phyloP scores from a whole-genome alignment of 495 filamentous ascomycete species.

The Neurospora sp. region DNA sequence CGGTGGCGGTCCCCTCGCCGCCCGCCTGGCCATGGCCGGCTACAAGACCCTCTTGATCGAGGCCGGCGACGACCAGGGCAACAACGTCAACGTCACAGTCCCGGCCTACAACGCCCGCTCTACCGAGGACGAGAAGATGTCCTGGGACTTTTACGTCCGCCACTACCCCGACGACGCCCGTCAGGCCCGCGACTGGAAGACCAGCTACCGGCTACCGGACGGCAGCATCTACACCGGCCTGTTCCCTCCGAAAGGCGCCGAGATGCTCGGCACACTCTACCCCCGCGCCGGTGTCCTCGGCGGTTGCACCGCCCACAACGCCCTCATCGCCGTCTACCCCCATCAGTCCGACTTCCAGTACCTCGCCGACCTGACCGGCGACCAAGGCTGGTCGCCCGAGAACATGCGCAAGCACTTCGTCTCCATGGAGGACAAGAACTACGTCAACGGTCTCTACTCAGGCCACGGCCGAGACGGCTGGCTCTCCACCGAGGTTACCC shows the following conservation, averaged over 20 bases:
- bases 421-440: conserved; percentile 44
- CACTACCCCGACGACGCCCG: conserved; percentile 30
- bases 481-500: conserved; percentile 39
- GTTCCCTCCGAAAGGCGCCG: conserved; percentile 30
- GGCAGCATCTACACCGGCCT: conserved; percentile 27
- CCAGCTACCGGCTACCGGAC: conserved; percentile 26
- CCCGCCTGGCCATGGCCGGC: conserved; percentile 49
- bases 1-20: conserved; percentile 46
- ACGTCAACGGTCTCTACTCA: conserved; percentile 27
- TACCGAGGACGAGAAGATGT: conserved; percentile 22
- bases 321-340: conserved; percentile 32
- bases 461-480: conserved; percentile 54
- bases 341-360: conserved; percentile 32
- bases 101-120: conserved; percentile 12
- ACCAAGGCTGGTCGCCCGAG: conserved; percentile 32
- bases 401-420: conserved; percentile 43
- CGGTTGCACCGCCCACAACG: conserved; percentile 42
- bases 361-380: conserved; percentile 39
- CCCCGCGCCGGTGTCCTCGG: conserved; percentile 39
- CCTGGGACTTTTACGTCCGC: conserved; percentile 38
- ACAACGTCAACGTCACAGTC: conserved; percentile 17
- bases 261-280: conserved; percentile 36
- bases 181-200: conserved; percentile 30
- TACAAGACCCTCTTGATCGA: conserved; percentile 50
- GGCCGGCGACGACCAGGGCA: conserved; percentile 45